These are phyloP conservation scores for Margaritispora aquatica DNA, from an alignment of 495 filamentous ascomycete species.

Conservation along the genomic window DNA sequence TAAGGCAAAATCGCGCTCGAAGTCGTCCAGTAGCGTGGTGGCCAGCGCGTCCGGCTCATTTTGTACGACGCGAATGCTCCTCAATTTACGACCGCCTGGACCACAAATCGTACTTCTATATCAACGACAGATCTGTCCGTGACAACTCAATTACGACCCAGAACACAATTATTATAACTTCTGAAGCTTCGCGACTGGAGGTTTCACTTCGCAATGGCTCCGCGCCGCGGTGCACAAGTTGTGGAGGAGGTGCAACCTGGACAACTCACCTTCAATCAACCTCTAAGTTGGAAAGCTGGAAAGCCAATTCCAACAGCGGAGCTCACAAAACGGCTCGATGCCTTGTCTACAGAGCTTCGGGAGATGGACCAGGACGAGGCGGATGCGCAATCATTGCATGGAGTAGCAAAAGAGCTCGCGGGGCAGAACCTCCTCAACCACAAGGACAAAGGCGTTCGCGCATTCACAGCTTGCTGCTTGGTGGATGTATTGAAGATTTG, in stretches of 20 bases:
- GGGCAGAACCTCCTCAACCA: slow-evolving; percentile 76
- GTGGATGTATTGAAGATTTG: slow-evolving; percentile 92
- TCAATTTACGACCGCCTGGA: neutral
- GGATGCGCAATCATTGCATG: slow-evolving; percentile 69
- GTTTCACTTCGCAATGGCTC: slow-evolving; percentile 20
- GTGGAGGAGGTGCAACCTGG: slow-evolving; percentile 24
- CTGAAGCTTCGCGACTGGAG: slow-evolving; percentile 15
- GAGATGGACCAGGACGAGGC: slow-evolving; percentile 84
- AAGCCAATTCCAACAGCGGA: slow-evolving; percentile 80
- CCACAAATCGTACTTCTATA: neutral
- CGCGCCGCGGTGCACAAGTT: slow-evolving; percentile 20
- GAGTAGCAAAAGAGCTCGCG: slow-evolving; percentile 84
- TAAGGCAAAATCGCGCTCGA: too few species aligned
- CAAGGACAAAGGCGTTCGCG: slow-evolving; percentile 88
- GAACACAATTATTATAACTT: neutral
- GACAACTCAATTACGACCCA: neutral
- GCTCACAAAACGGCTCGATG: slow-evolving; percentile 72
- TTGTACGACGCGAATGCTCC: slow-evolving; percentile 7
- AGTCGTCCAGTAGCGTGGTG: neutral
- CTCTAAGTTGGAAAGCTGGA: slow-evolving; percentile 87
- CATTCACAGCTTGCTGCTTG: slow-evolving; percentile 81
- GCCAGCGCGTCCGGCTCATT: neutral
- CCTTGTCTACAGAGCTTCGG: slow-evolving; percentile 75
- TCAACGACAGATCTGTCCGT: neutral
- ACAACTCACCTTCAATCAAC: slow-evolving; percentile 69